phyloP scores from a whole-genome alignment of 1,139 yeast species.

The Magnusiomyces ingens region DNA sequence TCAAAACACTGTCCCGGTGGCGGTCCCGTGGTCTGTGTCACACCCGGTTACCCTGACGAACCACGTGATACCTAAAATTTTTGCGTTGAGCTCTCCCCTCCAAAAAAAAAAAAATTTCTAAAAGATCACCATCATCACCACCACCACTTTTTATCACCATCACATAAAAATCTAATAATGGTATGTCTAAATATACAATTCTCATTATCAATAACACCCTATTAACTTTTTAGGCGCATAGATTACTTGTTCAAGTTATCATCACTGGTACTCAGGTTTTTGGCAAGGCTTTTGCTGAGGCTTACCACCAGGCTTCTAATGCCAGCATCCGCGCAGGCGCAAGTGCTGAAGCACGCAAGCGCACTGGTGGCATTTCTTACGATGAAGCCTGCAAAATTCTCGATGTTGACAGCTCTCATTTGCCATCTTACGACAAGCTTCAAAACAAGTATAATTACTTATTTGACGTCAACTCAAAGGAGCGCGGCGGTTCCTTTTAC shows the following conservation, averaged over 20 bases:
- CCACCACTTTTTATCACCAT: no score
- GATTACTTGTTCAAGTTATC: conserved; percentile 80
- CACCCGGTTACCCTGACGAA: no score
- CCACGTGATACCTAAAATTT: no score
- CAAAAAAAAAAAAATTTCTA: no score
- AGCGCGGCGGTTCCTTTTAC: conserved; percentile 90
- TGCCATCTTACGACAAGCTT: conserved; percentile 45
- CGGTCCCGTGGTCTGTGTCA: no score
- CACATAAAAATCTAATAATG: no score
- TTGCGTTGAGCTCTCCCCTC: no score
- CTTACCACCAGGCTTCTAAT: conserved; percentile 92
- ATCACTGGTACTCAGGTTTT: conserved; percentile 94
- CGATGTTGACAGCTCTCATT: conserved; percentile 50
- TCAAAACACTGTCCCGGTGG: no score
- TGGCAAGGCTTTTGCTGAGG: conserved; percentile 94
- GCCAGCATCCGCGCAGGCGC: conserved; percentile 69
- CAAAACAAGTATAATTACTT: conserved; percentile 74
- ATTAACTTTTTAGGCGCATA: conserved; percentile 56
- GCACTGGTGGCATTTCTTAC: conserved; percentile 71
- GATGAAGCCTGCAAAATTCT: conserved; percentile 91
- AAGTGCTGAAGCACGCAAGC: conserved; percentile 49
- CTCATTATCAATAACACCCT: no score
- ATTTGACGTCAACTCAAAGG: conserved; percentile 84
- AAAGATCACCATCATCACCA: no score
- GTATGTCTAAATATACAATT: neutral